phyloP scores from a whole-genome alignment of 176 grass and related monocot species.

The Aegilops speltoides region DNA sequence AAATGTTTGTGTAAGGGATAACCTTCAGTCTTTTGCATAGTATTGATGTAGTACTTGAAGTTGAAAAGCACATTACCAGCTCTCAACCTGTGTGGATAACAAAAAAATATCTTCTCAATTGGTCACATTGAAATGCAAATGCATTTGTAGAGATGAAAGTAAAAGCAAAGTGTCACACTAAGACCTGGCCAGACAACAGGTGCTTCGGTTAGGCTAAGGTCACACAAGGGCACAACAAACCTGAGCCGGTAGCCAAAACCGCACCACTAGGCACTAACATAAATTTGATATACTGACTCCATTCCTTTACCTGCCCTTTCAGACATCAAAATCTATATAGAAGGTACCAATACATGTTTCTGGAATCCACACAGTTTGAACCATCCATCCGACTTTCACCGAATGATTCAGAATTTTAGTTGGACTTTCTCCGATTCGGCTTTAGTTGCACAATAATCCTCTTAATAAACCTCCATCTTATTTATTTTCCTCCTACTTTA shows the following conservation, averaged over 20 bases:
- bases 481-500: background rate
- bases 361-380: too few species aligned
- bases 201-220: background rate
- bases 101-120: conserved; percentile 17
- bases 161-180: conserved; percentile 6
- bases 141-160: conserved; percentile 5
- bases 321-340: background rate
- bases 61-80: conserved; percentile 94
- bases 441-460: background rate
- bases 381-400: too few species aligned
- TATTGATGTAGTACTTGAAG: conserved; percentile 94
- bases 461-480: background rate
- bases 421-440: too few species aligned
- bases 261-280: background rate
- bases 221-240: background rate
- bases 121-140: conserved; percentile 15
- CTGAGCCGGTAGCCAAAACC: background rate
- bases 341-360: too few species aligned
- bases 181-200: background rate
- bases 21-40: conserved; percentile 94
- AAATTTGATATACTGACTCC: conserved; percentile 8
- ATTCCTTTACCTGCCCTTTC: background rate
- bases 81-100: conserved; percentile 69
- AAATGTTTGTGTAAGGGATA: background rate
- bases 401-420: too few species aligned